These are phyloP conservation scores for Epichloe elymi DNA, from an alignment of 2,329 filamentous ascomycete genomes.

Conservation along the genomic window DNA sequence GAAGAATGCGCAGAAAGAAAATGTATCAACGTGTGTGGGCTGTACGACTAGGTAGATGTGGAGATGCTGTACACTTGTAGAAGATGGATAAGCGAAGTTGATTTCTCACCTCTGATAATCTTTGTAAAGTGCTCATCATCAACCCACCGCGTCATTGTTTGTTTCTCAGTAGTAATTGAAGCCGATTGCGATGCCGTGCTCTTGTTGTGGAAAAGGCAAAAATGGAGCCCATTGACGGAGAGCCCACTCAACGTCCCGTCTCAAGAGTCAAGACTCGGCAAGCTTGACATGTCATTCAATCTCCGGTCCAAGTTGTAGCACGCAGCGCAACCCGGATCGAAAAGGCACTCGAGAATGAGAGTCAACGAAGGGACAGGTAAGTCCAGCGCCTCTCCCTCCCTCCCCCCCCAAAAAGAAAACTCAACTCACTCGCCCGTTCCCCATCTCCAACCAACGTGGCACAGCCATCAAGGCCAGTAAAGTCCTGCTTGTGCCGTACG, in stretches of 20 bases:
- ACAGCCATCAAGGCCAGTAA: constrained; percentile 53
- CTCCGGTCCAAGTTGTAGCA: too few relatives aligned
- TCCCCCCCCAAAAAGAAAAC: too few relatives aligned
- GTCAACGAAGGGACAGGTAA: constrained; percentile 32
- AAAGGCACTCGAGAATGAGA: constrained; percentile 21
- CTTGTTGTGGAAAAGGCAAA: not conserved
- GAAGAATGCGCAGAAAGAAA: not conserved
- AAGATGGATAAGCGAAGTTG: too few relatives aligned
- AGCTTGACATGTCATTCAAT: not conserved
- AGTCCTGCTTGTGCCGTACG: constrained; percentile 74
- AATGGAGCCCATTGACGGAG: not conserved
- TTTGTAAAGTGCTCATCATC: too few relatives aligned
- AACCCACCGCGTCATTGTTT: too few relatives aligned
- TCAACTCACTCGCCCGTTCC: not conserved
- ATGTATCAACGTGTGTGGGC: not conserved
- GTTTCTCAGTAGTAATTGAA: too few relatives aligned
- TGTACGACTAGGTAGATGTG: not conserved
- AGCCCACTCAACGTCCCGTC: not conserved
- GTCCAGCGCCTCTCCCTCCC: not conserved
- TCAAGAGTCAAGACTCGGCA: too few relatives aligned
- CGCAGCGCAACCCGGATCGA: not conserved
- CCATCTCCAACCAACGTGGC: not conserved
- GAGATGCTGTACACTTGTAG: not conserved
- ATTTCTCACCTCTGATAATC: too few relatives aligned
- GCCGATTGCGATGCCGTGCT: too few relatives aligned